Conservation (phyloP, 441 rosid species). For the Flueggea neowawraea region DNA sequence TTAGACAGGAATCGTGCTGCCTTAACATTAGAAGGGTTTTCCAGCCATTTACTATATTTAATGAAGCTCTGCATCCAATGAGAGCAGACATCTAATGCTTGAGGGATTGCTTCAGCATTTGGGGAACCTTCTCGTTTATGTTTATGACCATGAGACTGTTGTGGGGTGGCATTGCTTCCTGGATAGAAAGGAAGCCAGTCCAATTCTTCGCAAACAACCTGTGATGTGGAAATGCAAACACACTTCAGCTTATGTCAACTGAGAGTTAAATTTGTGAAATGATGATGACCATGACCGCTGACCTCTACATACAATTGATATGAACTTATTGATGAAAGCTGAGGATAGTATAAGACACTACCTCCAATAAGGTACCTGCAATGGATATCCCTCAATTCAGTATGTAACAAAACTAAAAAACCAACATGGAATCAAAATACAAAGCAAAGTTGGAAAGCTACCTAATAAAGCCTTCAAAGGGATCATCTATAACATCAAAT, state of each 20-base stretch:
- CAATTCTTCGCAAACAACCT: slow-evolving; percentile 99
- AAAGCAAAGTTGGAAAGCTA: slow-evolving; percentile 22
- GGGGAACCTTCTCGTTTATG: slow-evolving; percentile 67
- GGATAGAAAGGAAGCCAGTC: slow-evolving; percentile 98
- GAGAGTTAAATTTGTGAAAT: slow-evolving; percentile 13
- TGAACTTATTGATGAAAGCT: slow-evolving; percentile 94
- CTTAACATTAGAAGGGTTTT: slow-evolving; percentile 84
- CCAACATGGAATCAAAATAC: slow-evolving; percentile 4
- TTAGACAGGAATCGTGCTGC: slow-evolving; percentile 82
- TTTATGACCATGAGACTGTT: slow-evolving; percentile 59
- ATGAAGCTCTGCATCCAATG: slow-evolving; percentile 97
- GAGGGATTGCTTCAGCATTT: slow-evolving; percentile 75
- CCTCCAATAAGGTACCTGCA: slow-evolving; percentile 93
- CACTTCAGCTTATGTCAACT: slow-evolving; percentile 13
- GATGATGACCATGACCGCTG: slow-evolving; percentile 24
- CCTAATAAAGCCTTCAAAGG: slow-evolving; percentile 81
- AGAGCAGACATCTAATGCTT: slow-evolving; percentile 72
- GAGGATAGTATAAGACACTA: slow-evolving; percentile 91
- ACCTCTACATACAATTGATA: slow-evolving; percentile 99
- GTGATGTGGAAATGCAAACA: slow-evolving; percentile 23
- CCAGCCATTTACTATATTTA: slow-evolving; percentile 94
- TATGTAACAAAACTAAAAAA: slow-evolving; percentile 13
- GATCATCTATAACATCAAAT: slow-evolving; percentile 55
- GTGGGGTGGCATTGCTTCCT: slow-evolving; percentile 31
- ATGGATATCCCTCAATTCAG: slow-evolving; percentile 17